Evolutionary conservation across 768 basidiomycete species (phyloP).

Genomic region (Tulasnella sp.): DNA sequence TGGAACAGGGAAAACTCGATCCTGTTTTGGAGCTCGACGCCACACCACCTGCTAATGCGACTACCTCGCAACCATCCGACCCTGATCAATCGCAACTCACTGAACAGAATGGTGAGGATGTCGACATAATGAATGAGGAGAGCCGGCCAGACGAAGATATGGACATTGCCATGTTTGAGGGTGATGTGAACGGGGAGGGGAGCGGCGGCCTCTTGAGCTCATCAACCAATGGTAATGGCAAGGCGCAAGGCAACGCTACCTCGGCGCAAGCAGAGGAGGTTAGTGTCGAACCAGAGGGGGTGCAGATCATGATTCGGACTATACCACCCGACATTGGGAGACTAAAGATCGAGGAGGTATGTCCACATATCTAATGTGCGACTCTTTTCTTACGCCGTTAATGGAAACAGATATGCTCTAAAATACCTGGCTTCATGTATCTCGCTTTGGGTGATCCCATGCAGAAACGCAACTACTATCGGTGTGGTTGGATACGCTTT

Average conservation of each 20-base stretch:
- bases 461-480: slow-evolving; percentile 86
- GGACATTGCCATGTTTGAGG: slow-evolving; percentile 13
- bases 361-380: slow-evolving; percentile 21
- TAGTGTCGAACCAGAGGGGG: slow-evolving; percentile 60
- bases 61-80: neutral
- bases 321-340: slow-evolving; percentile 90
- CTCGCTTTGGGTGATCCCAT: slow-evolving; percentile 85
- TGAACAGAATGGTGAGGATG: slow-evolving; percentile 40
- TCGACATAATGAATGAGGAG: slow-evolving; percentile 8
- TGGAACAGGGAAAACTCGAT: slow-evolving; percentile 79
- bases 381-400: neutral
- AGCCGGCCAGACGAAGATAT: slow-evolving; percentile 11
- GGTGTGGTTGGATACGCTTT: slow-evolving; percentile 89
- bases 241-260: slow-evolving; percentile 1
- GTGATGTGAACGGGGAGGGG: neutral
- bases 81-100: slow-evolving; percentile 16
- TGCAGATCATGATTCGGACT: slow-evolving; percentile 88
- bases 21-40: slow-evolving; percentile 21
- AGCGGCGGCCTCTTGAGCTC: no score
- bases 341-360: slow-evolving; percentile 77
- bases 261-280: slow-evolving; percentile 39
- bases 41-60: neutral
- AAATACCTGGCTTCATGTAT: slow-evolving; percentile 71
- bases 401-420: slow-evolving; percentile 50
- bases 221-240: slow-evolving; percentile 1